Percentiles rank a stretch among this genome's conserved stretches.
Conservation (phyloP, 805 yeast genomes). For the Candida ovalis region DNA sequence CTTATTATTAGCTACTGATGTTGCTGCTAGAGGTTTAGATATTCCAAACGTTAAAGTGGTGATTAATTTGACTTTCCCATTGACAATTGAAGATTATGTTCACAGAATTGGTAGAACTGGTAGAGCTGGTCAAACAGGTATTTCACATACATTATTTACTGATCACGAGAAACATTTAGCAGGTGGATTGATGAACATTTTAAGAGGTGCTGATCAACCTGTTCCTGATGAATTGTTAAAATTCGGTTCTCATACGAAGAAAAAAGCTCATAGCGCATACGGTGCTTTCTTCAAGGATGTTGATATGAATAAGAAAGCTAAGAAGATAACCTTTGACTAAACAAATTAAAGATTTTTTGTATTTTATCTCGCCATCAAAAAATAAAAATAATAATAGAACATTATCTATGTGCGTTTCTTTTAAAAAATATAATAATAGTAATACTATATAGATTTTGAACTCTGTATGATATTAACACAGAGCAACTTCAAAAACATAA, state of each 20-base stretch:
- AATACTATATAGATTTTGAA: too few species aligned
- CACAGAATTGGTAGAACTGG: constrained; percentile 98
- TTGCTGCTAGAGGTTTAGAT: constrained; percentile 97
- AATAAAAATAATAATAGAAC: too few species aligned
- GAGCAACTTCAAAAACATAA: neutral
- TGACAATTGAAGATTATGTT: constrained; percentile 94
- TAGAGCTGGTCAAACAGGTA: constrained; percentile 93
- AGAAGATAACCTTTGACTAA: constrained; percentile 80
- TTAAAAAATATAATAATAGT: too few species aligned
- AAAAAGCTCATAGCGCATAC: constrained; percentile 96
- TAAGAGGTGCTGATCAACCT: constrained; percentile 90
- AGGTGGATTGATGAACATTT: constrained; percentile 88
- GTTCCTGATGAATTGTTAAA: constrained; percentile 94
- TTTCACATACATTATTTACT: constrained; percentile 92
- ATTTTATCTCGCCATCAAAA: too few species aligned
- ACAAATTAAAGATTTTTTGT: neutral
- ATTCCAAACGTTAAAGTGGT: constrained; percentile 96
- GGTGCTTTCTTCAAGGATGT: constrained; percentile 97
- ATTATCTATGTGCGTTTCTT: too few species aligned
- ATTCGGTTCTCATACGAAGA: constrained; percentile 97
- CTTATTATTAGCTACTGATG: constrained; percentile 92
- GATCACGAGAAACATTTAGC: constrained; percentile 95
- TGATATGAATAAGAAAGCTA: constrained; percentile 77
- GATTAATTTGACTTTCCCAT: constrained; percentile 91
- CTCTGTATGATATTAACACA: neutral